Conservation (phyloP, 441 rosid species). For the Kokia cookei region DNA sequence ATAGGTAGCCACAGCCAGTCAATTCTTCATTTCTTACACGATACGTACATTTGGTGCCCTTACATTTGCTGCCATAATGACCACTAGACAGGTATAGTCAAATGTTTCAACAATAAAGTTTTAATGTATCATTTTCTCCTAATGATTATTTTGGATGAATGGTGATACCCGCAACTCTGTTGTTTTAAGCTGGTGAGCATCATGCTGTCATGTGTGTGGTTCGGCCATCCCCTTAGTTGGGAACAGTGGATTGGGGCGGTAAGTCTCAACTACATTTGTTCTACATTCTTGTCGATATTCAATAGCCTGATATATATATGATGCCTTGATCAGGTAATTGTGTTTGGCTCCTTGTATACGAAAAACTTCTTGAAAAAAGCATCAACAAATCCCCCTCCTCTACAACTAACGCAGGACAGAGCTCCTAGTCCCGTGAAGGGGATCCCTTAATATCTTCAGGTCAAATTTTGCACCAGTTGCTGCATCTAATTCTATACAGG, state of each 20-base stretch:
- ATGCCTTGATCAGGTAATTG: conserved; percentile 42
- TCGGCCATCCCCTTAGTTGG: conserved; percentile 90
- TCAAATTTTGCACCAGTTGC: conserved; percentile 1
- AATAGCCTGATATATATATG: conserved; percentile 11
- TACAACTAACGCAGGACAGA: conserved; percentile 30
- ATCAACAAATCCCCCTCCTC: conserved; percentile 31
- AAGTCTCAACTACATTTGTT: conserved; percentile 19
- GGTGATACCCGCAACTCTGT: neutral
- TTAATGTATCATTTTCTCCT: neutral
- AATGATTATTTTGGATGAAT: conserved; percentile 2
- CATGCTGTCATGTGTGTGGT: conserved; percentile 89
- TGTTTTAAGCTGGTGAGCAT: conserved; percentile 72
- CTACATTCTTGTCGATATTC: conserved; percentile 3
- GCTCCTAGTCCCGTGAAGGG: conserved; percentile 37
- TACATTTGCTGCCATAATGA: conserved; percentile 93
- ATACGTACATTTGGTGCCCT: conserved; percentile 97
- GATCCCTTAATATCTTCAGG: conserved; percentile 19
- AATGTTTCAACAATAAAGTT: neutral
- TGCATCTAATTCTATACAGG: conserved; percentile 14
- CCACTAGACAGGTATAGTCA: conserved; percentile 79
- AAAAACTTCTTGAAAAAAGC: conserved; percentile 46
- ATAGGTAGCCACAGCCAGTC: conserved; percentile 93
- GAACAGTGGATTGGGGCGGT: conserved; percentile 90
- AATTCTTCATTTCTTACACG: conserved; percentile 92
- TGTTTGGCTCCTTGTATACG: conserved; percentile 64